Evolutionary conservation across 2,329 filamentous ascomycete species (phyloP).

Genomic region (Nemania diffusa): DNA sequence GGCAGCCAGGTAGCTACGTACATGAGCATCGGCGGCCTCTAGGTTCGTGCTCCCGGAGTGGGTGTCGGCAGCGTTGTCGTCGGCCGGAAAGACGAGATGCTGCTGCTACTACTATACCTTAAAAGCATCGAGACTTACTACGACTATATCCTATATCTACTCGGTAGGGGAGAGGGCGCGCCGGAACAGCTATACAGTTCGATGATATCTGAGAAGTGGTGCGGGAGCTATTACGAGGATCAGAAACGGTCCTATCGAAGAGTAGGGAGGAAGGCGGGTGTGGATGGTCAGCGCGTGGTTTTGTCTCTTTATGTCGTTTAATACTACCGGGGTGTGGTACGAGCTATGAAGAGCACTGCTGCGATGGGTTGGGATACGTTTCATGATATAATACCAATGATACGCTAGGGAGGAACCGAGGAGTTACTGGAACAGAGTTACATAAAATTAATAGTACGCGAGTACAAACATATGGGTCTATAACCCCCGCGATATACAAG

Average conservation of each 20-base stretch:
- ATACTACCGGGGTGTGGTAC: not conserved
- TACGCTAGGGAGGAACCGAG: not conserved
- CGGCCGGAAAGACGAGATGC: not conserved
- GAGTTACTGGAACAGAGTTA: not conserved
- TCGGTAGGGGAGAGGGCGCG: not conserved
- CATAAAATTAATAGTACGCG: not conserved
- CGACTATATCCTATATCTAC: constrained; percentile 6
- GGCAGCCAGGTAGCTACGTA: not conserved
- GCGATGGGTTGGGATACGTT: not conserved
- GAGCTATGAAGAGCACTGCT: not conserved
- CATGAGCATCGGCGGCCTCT: not conserved
- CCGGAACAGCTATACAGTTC: not conserved
- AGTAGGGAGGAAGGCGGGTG: not conserved
- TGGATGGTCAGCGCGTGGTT: not conserved
- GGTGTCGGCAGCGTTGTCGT: not conserved
- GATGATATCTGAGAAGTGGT: not conserved
- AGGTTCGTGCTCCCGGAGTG: not conserved
- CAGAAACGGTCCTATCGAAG: not conserved
- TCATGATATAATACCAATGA: not conserved
- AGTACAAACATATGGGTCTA: too few species aligned
- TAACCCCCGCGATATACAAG: too few species aligned
- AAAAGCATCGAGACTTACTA: constrained; percentile 1
- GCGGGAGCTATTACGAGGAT: not conserved
- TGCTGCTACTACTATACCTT: not conserved
- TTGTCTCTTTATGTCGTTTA: not conserved